Conservation (phyloP, 2,329 filamentous ascomycete genomes). For the Xylariaceae sp. region DNA sequence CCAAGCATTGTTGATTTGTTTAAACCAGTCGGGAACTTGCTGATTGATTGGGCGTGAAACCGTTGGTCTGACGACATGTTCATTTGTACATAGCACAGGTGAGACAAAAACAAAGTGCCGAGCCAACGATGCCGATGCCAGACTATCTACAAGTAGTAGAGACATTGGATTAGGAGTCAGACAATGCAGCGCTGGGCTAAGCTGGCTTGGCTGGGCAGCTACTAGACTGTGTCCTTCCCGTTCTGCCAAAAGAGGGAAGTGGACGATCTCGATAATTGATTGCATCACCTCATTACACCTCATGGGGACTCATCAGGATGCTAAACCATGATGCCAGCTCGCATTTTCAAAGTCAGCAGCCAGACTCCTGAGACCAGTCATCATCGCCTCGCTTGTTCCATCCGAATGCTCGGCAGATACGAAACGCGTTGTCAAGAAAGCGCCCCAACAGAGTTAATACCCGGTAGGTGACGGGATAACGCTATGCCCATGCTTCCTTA, state of each 20-base stretch:
- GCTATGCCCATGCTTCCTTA: no score
- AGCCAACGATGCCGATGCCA: conserved; percentile 21
- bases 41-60: no score
- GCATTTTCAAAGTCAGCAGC: conserved; percentile 8
- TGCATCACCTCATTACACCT: conserved; percentile 20
- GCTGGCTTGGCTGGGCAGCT: not conserved
- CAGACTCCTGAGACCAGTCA: no score
- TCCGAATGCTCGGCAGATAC: no score
- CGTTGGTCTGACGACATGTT: not conserved
- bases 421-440: no score
- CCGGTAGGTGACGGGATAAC: no score
- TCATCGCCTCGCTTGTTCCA: no score
- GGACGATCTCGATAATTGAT: conserved; percentile 18
- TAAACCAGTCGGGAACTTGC: no score
- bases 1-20: no score
- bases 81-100: not conserved
- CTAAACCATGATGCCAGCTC: conserved; percentile 21
- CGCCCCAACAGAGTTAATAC: no score
- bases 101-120: not conserved
- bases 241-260: conserved; percentile 23
- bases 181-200: conserved; percentile 3
- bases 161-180: conserved; percentile 12
- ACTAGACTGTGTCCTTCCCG: conserved; percentile 23
- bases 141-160: conserved; percentile 16
- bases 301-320: not conserved